Conservation (phyloP, 208 protist genomes). For the Leishmania gerbilli region DNA sequence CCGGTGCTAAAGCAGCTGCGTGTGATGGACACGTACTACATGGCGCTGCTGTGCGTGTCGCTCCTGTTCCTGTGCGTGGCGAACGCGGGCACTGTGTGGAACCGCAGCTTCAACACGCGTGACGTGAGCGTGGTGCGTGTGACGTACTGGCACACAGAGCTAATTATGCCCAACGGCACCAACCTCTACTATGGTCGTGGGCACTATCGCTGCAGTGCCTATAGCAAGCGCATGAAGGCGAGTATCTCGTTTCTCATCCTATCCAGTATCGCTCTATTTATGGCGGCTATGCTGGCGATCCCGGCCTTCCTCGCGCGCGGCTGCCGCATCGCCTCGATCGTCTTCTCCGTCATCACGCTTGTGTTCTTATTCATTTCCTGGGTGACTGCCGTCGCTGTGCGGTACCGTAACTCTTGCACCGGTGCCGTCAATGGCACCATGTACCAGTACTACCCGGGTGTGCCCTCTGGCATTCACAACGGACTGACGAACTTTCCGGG, state of each 20-base stretch:
- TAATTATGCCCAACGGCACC: slow-evolving; percentile 43
- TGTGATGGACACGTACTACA: slow-evolving; percentile 59
- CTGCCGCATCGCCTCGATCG: slow-evolving; percentile 42
- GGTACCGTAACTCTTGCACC: slow-evolving; percentile 40
- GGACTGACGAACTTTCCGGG: slow-evolving; percentile 44
- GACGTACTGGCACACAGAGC: slow-evolving; percentile 71
- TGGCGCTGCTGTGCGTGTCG: slow-evolving; percentile 36
- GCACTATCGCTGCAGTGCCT: slow-evolving; percentile 56
- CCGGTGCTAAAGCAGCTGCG: slow-evolving; percentile 46
- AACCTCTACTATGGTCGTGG: slow-evolving; percentile 43
- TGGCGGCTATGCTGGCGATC: slow-evolving; percentile 40
- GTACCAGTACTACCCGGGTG: slow-evolving; percentile 44
- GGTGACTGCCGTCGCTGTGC: slow-evolving; percentile 48
- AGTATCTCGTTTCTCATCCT: slow-evolving; percentile 66
- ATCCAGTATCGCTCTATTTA: slow-evolving; percentile 35
- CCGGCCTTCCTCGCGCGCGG: slow-evolving; percentile 36
- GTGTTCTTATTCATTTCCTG: slow-evolving; percentile 53
- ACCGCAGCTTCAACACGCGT: slow-evolving; percentile 44
- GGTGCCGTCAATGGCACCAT: slow-evolving; percentile 3
- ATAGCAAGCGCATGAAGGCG: slow-evolving; percentile 63
- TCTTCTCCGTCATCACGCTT: slow-evolving; percentile 36
- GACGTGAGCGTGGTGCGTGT: slow-evolving; percentile 53
- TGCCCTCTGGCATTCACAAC: slow-evolving; percentile 51
- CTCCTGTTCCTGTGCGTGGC: slow-evolving; percentile 42
- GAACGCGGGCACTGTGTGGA: slow-evolving; percentile 55